Base-by-base conservation (phyloP, 2,329 filamentous ascomycete genomes). In the Purpureocillium takamizusanense region DNA sequence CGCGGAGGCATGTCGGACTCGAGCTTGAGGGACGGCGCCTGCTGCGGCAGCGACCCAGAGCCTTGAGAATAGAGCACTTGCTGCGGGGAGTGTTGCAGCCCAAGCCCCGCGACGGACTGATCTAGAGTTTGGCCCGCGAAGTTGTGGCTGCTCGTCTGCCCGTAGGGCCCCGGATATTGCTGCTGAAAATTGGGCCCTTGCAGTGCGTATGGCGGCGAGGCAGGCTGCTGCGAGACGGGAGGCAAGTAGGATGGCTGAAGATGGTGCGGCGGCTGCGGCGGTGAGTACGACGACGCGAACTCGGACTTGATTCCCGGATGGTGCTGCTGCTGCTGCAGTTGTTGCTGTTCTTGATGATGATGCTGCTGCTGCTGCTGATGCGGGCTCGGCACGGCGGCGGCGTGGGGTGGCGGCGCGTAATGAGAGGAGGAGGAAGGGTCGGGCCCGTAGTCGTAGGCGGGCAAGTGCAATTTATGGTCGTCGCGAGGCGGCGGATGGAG, bases 381-480 rank as follows among this genome's bases (percentile, higher is more conserved):
- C n/a, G n/a, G n/a, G n/a, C n/a, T n/a, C n/a, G n/a, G n/a, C n/a
- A n/a, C n/a, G 25, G 28, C 48, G 50, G 40, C 42, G 43, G 49
- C 44, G 47, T 41, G 47, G 46, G 42, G 52, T 47, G 50, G 54
- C 46, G 47, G 51, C 51, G 55, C 57, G 35, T 31, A 50, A 37
- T 41, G 52, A 40, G 53, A 54, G 41, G 49, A 51, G 44, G 53
- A 45, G 32, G 47, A 49, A 30, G 43, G 37, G 42, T 25, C 21
- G 6, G 21, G 21, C 5, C 44, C 43, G 41, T 47, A 47, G 35
- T 29, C 21, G 50, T 54, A 52, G 52, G 53, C 39, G 42, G 51
- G 48, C 46, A 54, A 47, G 41, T 53, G 49, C 48, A 46, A 45
- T 57, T 60, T 59, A 59, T 59, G 57, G 51, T 56, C 50, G 46